phyloP scores from a whole-genome alignment of 2,329 filamentous ascomycete genomes.

The Fusarium burgessii region DNA sequence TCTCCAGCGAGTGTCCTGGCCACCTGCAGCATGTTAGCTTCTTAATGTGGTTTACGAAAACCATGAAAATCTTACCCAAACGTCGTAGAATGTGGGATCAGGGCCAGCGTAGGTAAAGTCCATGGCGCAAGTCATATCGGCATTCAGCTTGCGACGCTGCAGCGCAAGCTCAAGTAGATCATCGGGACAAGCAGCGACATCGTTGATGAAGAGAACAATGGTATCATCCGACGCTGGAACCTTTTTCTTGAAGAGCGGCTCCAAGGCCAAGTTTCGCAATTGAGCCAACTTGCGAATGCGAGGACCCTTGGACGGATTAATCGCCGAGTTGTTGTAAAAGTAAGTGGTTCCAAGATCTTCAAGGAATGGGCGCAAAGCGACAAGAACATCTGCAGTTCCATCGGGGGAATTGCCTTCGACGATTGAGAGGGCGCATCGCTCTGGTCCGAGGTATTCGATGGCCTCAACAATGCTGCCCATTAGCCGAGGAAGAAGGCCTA shows the following conservation, averaged over 20 bases:
- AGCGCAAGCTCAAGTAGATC: conserved; percentile 68
- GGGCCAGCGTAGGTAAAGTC: conserved; percentile 64
- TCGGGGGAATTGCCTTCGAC: conserved; percentile 68
- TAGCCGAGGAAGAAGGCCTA: conserved; percentile 61
- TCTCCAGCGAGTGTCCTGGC: conserved; percentile 65
- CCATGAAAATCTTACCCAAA: conserved; percentile 52
- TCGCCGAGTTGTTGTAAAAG: conserved; percentile 55
- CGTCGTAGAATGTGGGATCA: conserved; percentile 67
- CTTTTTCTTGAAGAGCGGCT: conserved; percentile 55
- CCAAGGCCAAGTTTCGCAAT: conserved; percentile 65
- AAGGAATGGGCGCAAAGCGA: conserved; percentile 55
- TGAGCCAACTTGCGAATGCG: conserved; percentile 62
- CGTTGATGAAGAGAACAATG: conserved; percentile 65
- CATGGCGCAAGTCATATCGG: conserved; percentile 70
- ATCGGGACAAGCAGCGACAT: conserved; percentile 64
- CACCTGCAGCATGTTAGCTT: conserved; percentile 49
- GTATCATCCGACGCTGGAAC: conserved; percentile 51
- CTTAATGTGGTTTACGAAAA: accelerated
- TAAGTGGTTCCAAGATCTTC: conserved; percentile 56
- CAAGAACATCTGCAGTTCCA: conserved; percentile 64
- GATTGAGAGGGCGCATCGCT: conserved; percentile 65
- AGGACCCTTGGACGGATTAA: conserved; percentile 58
- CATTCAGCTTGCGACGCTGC: conserved; percentile 59
- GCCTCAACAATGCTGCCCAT: conserved; percentile 64
- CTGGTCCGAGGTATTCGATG: conserved; percentile 63